Evolutionary conservation across 352 stramenopile species (phyloP).

Genomic region (Aphanomyces astaci): DNA sequence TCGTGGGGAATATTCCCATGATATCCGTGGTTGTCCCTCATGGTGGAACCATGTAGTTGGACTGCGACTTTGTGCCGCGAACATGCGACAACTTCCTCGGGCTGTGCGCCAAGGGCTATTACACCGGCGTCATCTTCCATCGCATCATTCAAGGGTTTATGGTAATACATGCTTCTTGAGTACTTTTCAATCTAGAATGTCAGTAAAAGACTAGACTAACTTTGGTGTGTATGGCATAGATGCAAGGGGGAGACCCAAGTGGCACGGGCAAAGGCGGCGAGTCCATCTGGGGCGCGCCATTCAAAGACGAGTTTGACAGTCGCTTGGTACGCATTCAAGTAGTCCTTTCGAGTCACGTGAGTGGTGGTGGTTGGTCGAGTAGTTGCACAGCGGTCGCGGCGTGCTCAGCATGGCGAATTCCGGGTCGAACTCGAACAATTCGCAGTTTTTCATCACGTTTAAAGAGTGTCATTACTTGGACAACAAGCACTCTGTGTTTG

Average conservation of each 20-base stretch:
- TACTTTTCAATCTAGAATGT: not conserved
- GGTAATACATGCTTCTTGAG: conserved; percentile 32
- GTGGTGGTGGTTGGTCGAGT: not conserved
- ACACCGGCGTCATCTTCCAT: conserved; percentile 94
- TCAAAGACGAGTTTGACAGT: conserved; percentile 96
- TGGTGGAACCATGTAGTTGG: conserved; percentile 70
- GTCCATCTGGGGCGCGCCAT: conserved; percentile 90
- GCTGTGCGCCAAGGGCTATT: conserved; percentile 89
- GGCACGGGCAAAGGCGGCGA: conserved; percentile 91
- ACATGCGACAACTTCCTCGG: conserved; percentile 97
- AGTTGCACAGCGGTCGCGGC: conserved; percentile 82
- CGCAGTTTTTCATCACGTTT: conserved; percentile 99
- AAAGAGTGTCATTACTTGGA: conserved; percentile 93
- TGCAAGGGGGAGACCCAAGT: conserved; percentile 90
- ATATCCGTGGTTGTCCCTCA: too few species aligned
- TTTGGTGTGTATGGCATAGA: conserved; percentile 14
- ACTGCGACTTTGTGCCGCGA: conserved; percentile 94
- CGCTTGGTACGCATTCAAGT: conserved; percentile 55
- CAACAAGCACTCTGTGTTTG: conserved; percentile 98
- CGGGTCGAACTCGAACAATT: conserved; percentile 91
- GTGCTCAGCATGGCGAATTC: conserved; percentile 97
- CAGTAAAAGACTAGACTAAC: too few species aligned
- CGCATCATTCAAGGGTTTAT: conserved; percentile 97
- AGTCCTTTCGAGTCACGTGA: not conserved
- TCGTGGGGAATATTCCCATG: too few species aligned